These are phyloP conservation scores for Botrytis paeoniae DNA, from an alignment of 2,329 filamentous ascomycete species.

Conservation along the genomic window DNA sequence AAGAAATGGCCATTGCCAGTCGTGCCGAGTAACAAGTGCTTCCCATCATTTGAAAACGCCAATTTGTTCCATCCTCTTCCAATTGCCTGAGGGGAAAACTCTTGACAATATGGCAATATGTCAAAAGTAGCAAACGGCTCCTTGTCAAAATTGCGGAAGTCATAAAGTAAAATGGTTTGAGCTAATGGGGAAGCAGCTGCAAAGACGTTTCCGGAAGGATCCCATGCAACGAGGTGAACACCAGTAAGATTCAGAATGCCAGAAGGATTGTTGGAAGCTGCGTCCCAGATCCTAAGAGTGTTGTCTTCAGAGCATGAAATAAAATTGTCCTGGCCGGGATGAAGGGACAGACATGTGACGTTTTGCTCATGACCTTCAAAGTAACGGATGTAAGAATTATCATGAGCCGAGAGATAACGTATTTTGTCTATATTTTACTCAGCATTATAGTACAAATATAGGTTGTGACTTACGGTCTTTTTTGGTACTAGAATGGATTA, in stretches of 20 bases:
- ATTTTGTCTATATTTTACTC: conserved; percentile 61
- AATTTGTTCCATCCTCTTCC: conserved; percentile 80
- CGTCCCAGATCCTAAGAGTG: conserved; percentile 86
- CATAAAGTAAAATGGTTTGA: conserved; percentile 82
- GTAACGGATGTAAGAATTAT: conserved; percentile 95
- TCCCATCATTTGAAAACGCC: conserved; percentile 95
- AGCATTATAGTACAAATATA: background rate
- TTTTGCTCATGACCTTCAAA: conserved; percentile 85
- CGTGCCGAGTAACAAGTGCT: conserved; percentile 78
- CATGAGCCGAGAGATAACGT: conserved; percentile 84
- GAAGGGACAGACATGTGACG: conserved; percentile 80
- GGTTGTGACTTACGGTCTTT: conserved; percentile 65
- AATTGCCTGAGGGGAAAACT: conserved; percentile 46
- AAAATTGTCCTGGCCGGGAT: conserved; percentile 85
- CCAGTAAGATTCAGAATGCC: conserved; percentile 77
- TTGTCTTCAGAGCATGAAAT: conserved; percentile 89
- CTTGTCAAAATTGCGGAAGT: conserved; percentile 90
- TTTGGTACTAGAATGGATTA: conserved; percentile 95
- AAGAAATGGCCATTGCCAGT: conserved; percentile 83
- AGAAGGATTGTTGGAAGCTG: conserved; percentile 69
- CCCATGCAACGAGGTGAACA: conserved; percentile 82
- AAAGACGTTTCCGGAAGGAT: conserved; percentile 88
- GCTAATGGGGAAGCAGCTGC: conserved; percentile 81
- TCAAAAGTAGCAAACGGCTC: conserved; percentile 86
- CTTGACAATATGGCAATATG: conserved; percentile 54